Evolutionary conservation across 345 rosid species (phyloP).

Genomic region (Erysimum cheiranthoides): DNA sequence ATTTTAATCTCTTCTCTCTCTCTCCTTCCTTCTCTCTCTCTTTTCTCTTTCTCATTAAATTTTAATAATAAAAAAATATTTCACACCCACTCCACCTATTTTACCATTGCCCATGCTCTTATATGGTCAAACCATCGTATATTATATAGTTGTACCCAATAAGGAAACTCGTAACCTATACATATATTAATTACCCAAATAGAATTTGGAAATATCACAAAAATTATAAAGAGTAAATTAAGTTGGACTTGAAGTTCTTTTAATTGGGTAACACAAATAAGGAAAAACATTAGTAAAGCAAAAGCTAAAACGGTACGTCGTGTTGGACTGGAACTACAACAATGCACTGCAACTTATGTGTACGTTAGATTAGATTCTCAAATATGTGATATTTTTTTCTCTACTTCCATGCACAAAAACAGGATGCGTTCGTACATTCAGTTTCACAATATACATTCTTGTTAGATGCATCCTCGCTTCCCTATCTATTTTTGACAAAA

Average conservation of each 20-base stretch:
- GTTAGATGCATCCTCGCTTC: slow-evolving; percentile 5
- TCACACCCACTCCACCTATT: no score
- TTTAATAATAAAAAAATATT: no score
- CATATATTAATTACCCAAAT: neutral
- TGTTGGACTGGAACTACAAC: slow-evolving; percentile 12
- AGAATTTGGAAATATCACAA: neutral
- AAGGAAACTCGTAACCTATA: neutral
- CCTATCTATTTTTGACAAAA: neutral
- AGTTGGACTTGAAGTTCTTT: neutral
- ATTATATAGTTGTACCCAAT: neutral
- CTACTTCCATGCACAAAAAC: slow-evolving; percentile 21
- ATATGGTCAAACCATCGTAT: neutral
- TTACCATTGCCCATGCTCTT: no score
- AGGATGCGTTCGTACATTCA: slow-evolving; percentile 8
- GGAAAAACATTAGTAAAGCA: neutral
- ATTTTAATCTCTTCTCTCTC: no score
- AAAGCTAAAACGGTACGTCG: slow-evolving; percentile 26
- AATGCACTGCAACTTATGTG: slow-evolving; percentile 24
- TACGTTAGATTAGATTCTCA: slow-evolving; percentile 32
- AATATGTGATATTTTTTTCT: slow-evolving; percentile 30
- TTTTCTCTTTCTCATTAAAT: no score
- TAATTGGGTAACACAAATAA: neutral
- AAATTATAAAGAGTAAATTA: neutral
- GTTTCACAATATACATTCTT: slow-evolving; percentile 16
- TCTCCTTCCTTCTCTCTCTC: no score